These are phyloP conservation scores for Funneliformis caledonium DNA, from an alignment of 371 early-diverging fungal genomes.

Conservation along the genomic window DNA sequence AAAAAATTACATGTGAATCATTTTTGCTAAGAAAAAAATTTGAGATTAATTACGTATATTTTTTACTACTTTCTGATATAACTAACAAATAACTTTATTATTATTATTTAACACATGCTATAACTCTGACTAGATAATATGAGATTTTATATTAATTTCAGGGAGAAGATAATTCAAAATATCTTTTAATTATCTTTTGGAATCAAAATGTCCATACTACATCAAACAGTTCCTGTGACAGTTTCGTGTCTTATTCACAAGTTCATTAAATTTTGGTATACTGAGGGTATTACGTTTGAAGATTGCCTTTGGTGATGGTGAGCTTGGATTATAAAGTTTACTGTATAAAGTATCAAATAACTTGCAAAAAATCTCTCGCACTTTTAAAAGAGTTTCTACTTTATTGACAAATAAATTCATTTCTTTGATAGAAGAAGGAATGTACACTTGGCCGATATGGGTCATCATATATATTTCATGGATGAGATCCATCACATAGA, in stretches of 20 bases:
- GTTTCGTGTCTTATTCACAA: slow-evolving; percentile 35
- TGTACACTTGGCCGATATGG: slow-evolving; percentile 24
- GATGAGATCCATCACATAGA: slow-evolving; percentile 28
- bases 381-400: slow-evolving; percentile 30
- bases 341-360: slow-evolving; percentile 31
- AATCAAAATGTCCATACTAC: slow-evolving; percentile 37
- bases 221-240: slow-evolving; percentile 13
- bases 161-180: neutral
- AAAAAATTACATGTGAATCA: too few relatives aligned
- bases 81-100: neutral
- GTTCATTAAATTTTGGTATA: slow-evolving; percentile 34
- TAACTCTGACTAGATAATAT: too few relatives aligned
- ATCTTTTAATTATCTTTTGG: neutral
- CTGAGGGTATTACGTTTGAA: slow-evolving; percentile 40
- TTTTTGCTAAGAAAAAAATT: too few relatives aligned
- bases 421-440: slow-evolving; percentile 32
- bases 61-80: too few relatives aligned
- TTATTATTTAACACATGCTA: neutral
- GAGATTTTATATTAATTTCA: neutral
- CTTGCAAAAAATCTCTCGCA: slow-evolving; percentile 33
- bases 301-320: slow-evolving; percentile 20
- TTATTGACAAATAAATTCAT: slow-evolving; percentile 24
- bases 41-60: too few relatives aligned
- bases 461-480: slow-evolving; percentile 36
- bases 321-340: slow-evolving; percentile 32